phyloP scores from a whole-genome alignment of 1,284 basidiomycete species.

The Malassezia brasiliensis region DNA sequence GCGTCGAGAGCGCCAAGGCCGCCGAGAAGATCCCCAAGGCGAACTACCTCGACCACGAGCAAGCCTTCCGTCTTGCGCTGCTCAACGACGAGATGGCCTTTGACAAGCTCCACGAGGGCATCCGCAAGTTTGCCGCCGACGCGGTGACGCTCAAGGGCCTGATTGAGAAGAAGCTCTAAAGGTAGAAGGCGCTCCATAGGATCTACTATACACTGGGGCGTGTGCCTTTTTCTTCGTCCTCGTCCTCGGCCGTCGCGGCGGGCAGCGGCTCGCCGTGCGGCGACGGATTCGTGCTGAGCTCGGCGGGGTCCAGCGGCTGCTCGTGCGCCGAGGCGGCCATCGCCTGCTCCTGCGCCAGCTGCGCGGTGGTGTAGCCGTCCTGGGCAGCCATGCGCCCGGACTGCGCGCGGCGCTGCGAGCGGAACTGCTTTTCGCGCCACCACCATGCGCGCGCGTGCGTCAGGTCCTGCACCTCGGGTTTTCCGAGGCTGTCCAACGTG shows the following conservation, averaged over 20 bases:
- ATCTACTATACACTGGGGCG: background rate
- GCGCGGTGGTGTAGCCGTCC: background rate
- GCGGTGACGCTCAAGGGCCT: constrained; percentile 76
- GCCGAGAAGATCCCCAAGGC: constrained; percentile 67
- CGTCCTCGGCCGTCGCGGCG: background rate
- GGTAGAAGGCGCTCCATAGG: background rate
- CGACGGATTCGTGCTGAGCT: constrained; percentile 12
- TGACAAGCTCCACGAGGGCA: constrained; percentile 70
- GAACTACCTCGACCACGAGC: constrained; percentile 78
- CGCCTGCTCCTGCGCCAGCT: background rate
- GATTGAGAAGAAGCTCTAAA: constrained; percentile 65
- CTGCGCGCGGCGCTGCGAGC: constrained; percentile 10
- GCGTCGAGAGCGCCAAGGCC: constrained; percentile 58
- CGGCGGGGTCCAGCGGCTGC: constrained; percentile 10
- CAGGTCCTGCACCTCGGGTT: constrained; percentile 6
- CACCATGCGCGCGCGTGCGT: constrained; percentile 18
- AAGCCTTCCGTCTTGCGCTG: constrained; percentile 87
- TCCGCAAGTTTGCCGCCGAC: constrained; percentile 77
- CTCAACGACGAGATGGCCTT: constrained; percentile 53
- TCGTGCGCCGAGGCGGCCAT: background rate
- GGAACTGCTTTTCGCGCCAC: constrained; percentile 22
- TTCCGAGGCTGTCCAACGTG: background rate
- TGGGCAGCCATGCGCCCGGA: background rate
- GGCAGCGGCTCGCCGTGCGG: constrained; percentile 3
- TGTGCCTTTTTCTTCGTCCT: background rate